Conservation (phyloP, 805 yeast genomes). For the Cyberlindnera lachancei region DNA sequence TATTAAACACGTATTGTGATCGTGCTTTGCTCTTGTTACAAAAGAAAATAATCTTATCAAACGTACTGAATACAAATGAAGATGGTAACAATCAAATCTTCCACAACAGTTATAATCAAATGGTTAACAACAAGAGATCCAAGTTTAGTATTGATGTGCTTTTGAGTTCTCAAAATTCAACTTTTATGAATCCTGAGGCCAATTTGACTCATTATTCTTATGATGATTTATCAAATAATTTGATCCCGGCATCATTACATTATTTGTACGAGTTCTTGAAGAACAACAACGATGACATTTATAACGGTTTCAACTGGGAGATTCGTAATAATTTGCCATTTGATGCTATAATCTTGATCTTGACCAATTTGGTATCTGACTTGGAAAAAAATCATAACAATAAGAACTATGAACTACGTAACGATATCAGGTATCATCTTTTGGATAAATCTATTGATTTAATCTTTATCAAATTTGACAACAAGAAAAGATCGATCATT, state of each 20-base stretch:
- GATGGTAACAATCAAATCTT: constrained; percentile 19
- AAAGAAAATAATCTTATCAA: constrained; percentile 27
- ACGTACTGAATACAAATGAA: constrained; percentile 21
- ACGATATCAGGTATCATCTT: constrained; percentile 25
- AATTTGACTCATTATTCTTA: constrained; percentile 32
- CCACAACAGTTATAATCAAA: constrained; percentile 22
- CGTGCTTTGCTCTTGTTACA: constrained; percentile 39
- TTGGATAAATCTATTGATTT: constrained; percentile 25
- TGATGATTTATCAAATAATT: constrained; percentile 42
- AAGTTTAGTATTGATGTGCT: constrained; percentile 19
- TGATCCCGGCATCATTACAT: constrained; percentile 50
- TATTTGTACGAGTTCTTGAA: constrained; percentile 48
- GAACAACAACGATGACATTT: constrained; percentile 38
- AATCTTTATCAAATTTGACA: constrained; percentile 26
- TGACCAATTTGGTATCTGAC: constrained; percentile 47
- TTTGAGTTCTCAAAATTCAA: constrained; percentile 9
- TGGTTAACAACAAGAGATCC: constrained; percentile 22
- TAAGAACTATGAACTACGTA: constrained; percentile 24
- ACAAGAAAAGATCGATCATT: constrained; percentile 26
- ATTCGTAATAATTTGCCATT: constrained; percentile 53
- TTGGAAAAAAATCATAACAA: constrained; percentile 28
- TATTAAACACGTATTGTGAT: constrained; percentile 46
- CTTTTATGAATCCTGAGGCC: constrained; percentile 8
- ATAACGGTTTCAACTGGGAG: constrained; percentile 54
- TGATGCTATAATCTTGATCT: constrained; percentile 46